Evolutionary conservation across 2,329 filamentous ascomycete species (phyloP).

Genomic region (Hypomyces perniciosus): DNA sequence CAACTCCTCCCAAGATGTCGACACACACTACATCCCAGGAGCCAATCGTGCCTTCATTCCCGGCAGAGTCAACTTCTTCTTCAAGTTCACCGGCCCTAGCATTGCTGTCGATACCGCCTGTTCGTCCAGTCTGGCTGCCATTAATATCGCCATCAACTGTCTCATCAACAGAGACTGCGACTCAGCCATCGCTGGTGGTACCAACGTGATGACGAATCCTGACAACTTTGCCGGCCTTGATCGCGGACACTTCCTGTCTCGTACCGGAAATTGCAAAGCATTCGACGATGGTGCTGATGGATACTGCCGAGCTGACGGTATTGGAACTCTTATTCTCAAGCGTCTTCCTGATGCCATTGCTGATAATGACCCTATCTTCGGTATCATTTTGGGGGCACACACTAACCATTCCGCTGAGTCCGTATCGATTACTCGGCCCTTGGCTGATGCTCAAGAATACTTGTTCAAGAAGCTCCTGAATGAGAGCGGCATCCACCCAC

Average conservation of each 20-base stretch:
- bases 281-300: slow-evolving; percentile 77
- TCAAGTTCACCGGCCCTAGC: slow-evolving; percentile 69
- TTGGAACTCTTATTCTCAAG: slow-evolving; percentile 71
- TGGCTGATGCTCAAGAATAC: slow-evolving; percentile 48
- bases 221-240: slow-evolving; percentile 73
- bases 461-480: slow-evolving; percentile 60
- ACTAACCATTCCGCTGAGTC: slow-evolving; percentile 70
- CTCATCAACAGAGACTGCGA: slow-evolving; percentile 68
- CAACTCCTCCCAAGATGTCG: slow-evolving; percentile 63
- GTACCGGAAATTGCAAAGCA: slow-evolving; percentile 51
- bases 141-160: slow-evolving; percentile 37
- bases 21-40: slow-evolving; percentile 49
- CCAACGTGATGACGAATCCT: slow-evolving; percentile 74
- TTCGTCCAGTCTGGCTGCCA: slow-evolving; percentile 66
- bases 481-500: slow-evolving; percentile 50
- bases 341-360: slow-evolving; percentile 69
- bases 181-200: slow-evolving; percentile 71
- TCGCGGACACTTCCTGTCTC: slow-evolving; percentile 71
- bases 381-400: slow-evolving; percentile 58
- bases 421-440: slow-evolving; percentile 64
- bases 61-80: slow-evolving; percentile 69
- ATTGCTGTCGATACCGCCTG: slow-evolving; percentile 71
- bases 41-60: slow-evolving; percentile 44
- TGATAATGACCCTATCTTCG: slow-evolving; percentile 73
- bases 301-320: slow-evolving; percentile 74